phyloP scores from a whole-genome alignment of 495 filamentous ascomycete species.

The Talaromyces proteolyticus region DNA sequence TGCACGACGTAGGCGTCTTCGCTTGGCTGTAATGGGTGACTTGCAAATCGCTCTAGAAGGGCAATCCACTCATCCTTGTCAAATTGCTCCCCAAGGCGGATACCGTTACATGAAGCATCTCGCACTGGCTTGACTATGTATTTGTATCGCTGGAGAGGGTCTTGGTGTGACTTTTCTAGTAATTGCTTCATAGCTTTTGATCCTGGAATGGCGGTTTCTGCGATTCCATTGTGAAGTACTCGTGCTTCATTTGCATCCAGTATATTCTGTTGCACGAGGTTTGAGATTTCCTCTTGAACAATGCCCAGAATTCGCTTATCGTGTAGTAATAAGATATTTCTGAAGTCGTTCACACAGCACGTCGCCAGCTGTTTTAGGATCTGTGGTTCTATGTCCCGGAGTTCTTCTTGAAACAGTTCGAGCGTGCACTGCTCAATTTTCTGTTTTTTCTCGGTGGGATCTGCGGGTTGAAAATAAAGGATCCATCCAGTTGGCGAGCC shows the following conservation, averaged over 20 bases:
- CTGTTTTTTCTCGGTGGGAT: not conserved
- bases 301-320: constrained; percentile 43
- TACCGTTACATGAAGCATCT: constrained; percentile 33
- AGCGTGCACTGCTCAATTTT: constrained; percentile 10
- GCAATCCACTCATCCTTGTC: constrained; percentile 17
- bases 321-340: constrained; percentile 34
- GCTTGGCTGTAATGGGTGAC: not conserved
- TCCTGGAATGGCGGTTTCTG: constrained; percentile 15
- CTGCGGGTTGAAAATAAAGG: not conserved
- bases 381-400: constrained; percentile 19
- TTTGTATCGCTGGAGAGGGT: constrained; percentile 12
- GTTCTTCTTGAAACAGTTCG: constrained; percentile 36
- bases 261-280: constrained; percentile 16
- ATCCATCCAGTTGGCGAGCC: not conserved
- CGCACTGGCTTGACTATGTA: constrained; percentile 34
- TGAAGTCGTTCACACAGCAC: constrained; percentile 36
- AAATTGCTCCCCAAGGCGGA: constrained; percentile 34
- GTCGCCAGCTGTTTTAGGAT: constrained; percentile 23
- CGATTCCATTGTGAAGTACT: constrained; percentile 18
- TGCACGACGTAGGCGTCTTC: constrained; percentile 22
- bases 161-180: not conserved
- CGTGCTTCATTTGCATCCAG: constrained; percentile 20
- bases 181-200: constrained; percentile 8
- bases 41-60: constrained; percentile 10
- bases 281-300: constrained; percentile 26